Evolutionary conservation across 2,329 filamentous ascomycete genomes (phyloP).

Genomic region (Botryosphaeria dothidea): DNA sequence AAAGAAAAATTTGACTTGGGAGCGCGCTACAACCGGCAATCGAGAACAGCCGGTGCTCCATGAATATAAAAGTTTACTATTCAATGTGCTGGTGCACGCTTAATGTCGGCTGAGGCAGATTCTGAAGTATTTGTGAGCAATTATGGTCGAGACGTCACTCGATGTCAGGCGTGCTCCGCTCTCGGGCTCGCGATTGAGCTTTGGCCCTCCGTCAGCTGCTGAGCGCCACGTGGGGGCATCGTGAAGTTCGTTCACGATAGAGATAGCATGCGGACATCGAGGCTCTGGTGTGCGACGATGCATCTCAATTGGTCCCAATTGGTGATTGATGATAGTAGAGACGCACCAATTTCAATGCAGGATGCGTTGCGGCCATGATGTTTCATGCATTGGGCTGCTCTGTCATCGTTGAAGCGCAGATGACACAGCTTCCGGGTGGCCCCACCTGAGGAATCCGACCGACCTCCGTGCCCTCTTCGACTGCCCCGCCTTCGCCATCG

Average conservation of each 20-base stretch:
- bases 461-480: neutral
- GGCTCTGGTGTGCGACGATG: neutral
- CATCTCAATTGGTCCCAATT: neutral
- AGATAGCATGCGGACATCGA: neutral
- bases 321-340: neutral
- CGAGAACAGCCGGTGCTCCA: neutral
- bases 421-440: slow-evolving; percentile 5
- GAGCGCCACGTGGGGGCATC: neutral
- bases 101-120: neutral
- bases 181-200: slow-evolving; percentile 1
- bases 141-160: slow-evolving; percentile 6
- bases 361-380: neutral
- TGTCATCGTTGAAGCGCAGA: slow-evolving; percentile 10
- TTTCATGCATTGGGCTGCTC: neutral
- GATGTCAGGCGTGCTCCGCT: slow-evolving; percentile 16
- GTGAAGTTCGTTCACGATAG: neutral
- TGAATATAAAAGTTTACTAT: neutral
- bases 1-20: slow-evolving; percentile 1
- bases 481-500: slow-evolving; percentile 1
- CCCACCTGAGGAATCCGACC: slow-evolving; percentile 11
- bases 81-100: neutral
- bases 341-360: neutral
- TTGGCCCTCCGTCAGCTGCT: neutral
- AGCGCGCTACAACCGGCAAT: neutral
- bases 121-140: slow-evolving; percentile 10